Base-by-base conservation (phyloP, 2,329 filamentous ascomycete genomes). In the Aureobasidium sp. region DNA sequence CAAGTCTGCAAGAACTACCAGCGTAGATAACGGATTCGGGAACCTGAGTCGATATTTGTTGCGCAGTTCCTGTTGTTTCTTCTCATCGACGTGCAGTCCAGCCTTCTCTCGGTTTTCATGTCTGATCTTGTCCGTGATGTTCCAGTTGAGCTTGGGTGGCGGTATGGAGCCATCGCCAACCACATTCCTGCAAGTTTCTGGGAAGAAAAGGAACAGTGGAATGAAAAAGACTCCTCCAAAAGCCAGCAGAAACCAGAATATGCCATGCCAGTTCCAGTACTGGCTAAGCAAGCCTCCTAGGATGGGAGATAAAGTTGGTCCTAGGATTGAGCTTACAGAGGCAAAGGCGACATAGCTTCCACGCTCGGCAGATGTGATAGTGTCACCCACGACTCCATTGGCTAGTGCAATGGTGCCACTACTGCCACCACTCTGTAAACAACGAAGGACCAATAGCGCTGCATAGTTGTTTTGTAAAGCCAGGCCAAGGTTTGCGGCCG, bases 261-360 rank as follows among this genome's bases (percentile, higher is more conserved):
- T 83, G 60, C 82, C 78, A n/a, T 82, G 76, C 86, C 86, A 90
- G 9, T 84, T 85, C 0, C 87, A 77, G 63, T 81, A 87, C 65
- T 87, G 77, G 21, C 80, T 79, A 21, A 90, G 72, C 1, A 89
- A 65, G 1, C 86, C 87, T 15, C 87, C 86, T 3, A 89, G 74
- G 1, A 87, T 79, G 0, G 87, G 86, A 0, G 83, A 76, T 7
- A 88, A 68, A 3, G 77, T 70, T 1, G 76, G 76, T 0, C 74
- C 77, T 13, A 79, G 55, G 42, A 86, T 83, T 59, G 82, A 76
- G 16, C 82, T 85, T 4, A 78, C 79, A 36, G 80, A 81, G n/a
- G 86, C 83, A 63, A 86, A 81, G 55, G 84, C 88, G 76, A 92
- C 86, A 69, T 89, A 92, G 61, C 81, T 83, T 3, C 89, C 90